These are phyloP conservation scores for Begonia loranthoides DNA, from an alignment of 306 rosid species.

Conservation along the genomic window DNA sequence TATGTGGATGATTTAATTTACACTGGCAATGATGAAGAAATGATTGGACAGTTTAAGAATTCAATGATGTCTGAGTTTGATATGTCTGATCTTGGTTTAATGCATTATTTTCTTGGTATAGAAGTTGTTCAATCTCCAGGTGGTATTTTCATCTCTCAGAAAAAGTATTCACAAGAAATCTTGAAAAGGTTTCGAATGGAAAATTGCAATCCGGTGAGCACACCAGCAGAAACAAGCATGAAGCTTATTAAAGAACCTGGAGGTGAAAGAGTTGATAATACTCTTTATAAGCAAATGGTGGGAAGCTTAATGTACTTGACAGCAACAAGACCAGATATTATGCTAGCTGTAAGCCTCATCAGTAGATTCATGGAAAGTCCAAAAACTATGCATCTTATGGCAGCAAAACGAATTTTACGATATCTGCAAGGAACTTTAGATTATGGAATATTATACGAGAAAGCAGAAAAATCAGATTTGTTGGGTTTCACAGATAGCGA, in stretches of 20 bases:
- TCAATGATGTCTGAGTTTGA: background rate
- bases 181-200: background rate
- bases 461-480: too few relatives aligned
- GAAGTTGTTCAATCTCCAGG: background rate
- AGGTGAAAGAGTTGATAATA: background rate
- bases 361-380: slow-evolving; percentile 3
- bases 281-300: background rate
- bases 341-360: background rate
- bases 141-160: background rate
- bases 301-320: background rate
- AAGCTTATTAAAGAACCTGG: background rate
- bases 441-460: slow-evolving; percentile 1
- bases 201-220: background rate
- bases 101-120: background rate
- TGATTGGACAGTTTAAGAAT: background rate
- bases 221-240: background rate
- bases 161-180: background rate
- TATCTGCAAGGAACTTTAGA: background rate
- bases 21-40: too few relatives aligned
- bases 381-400: background rate
- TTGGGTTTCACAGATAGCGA: too few relatives aligned
- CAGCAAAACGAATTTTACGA: background rate
- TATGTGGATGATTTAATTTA: too few relatives aligned
- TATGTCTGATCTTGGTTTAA: background rate
- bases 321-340: slow-evolving; percentile 1